Evolutionary conservation across 345 rosid species (phyloP).

Genomic region (Bruguiera sexangula): DNA sequence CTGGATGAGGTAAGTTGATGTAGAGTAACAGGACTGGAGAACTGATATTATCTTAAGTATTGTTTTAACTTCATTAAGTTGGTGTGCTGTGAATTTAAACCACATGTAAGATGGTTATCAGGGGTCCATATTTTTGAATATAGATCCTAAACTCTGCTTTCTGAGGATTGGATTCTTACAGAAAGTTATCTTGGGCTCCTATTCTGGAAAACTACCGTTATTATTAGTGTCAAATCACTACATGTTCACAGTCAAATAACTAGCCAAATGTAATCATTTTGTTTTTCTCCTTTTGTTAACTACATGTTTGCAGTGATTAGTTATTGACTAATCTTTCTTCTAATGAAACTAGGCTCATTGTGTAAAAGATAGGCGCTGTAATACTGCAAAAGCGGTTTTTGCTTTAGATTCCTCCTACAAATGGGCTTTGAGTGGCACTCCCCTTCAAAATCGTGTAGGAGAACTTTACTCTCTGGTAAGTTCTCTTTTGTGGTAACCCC

Average conservation of each 20-base stretch:
- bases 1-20: slow-evolving; percentile 75
- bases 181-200: no score
- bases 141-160: no score
- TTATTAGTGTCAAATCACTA: no score
- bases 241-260: no score
- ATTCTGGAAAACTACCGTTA: no score
- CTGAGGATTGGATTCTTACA: no score
- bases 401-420: slow-evolving; percentile 72
- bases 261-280: no score
- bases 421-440: slow-evolving; percentile 99
- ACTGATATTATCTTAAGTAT: neutral
- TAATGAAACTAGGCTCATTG: slow-evolving; percentile 63
- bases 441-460: slow-evolving; percentile 97
- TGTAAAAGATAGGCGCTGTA: slow-evolving; percentile 83
- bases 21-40: neutral
- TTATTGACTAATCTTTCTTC: neutral
- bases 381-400: slow-evolving; percentile 89
- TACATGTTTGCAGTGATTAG: no score
- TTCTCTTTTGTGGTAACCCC: slow-evolving; percentile 18
- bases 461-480: slow-evolving; percentile 95
- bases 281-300: no score
- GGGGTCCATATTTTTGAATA: no score
- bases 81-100: no score
- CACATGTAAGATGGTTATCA: no score
- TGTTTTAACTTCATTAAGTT: neutral